These are phyloP conservation scores for Hypoxylon subgilvum DNA, from an alignment of 495 filamentous ascomycete species.

Conservation along the genomic window DNA sequence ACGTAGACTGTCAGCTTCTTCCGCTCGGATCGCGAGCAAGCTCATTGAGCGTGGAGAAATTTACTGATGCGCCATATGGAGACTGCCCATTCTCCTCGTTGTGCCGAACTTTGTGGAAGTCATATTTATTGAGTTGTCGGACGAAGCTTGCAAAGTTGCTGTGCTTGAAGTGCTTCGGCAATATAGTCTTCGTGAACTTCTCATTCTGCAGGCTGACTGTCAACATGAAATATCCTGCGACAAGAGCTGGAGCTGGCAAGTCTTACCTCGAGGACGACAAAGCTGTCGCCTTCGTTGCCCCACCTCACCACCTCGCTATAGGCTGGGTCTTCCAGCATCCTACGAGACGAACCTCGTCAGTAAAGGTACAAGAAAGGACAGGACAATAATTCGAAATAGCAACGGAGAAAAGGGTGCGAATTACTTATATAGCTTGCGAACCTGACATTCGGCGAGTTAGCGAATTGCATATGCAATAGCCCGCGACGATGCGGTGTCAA, in stretches of 20 bases:
- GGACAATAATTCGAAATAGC: not conserved
- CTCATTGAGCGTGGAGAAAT: conserved; percentile 39
- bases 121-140: conserved; percentile 98
- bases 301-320: conserved; percentile 93
- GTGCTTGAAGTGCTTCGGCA: conserved; percentile 99
- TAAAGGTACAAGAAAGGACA: not conserved
- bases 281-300: conserved; percentile 93
- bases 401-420: not conserved
- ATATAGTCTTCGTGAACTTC: conserved; percentile 95
- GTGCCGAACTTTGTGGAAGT: conserved; percentile 98
- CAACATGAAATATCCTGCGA: conserved; percentile 10
- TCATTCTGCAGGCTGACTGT: conserved; percentile 72
- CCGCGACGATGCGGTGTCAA: conserved; percentile 23
- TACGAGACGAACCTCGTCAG: conserved; percentile 50
- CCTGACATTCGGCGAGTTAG: conserved; percentile 59
- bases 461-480: conserved; percentile 23
- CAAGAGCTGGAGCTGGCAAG: conserved; percentile 1
- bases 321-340: conserved; percentile 96
- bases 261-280: conserved; percentile 95
- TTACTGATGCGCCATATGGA: conserved; percentile 88
- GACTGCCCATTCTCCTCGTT: conserved; percentile 93
- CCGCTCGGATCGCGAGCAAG: no score
- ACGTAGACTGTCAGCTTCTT: conserved; percentile 31
- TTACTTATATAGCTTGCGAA: conserved; percentile 98
- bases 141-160: conserved; percentile 99